Evolutionary conservation across 2,329 filamentous ascomycete species (phyloP).

Genomic region (Pseudogymnoascus sp.): DNA sequence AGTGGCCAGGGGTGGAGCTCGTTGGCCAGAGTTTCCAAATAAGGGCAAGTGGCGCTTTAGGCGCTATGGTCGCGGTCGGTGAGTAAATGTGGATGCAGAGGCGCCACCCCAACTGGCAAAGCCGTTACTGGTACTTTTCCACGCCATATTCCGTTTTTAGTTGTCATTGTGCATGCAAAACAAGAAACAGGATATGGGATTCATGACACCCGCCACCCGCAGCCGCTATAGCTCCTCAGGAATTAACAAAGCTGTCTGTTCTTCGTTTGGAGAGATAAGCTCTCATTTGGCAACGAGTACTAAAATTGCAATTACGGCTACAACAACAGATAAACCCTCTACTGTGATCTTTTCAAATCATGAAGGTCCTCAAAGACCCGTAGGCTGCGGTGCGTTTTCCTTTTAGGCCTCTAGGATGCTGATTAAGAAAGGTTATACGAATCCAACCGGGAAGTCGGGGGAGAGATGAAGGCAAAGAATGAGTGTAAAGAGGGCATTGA

Average conservation of each 20-base stretch:
- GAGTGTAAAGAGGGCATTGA: no score
- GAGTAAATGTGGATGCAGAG: no score
- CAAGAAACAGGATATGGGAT: no score
- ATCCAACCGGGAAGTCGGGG: constrained; percentile 1
- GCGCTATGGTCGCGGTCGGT: no score
- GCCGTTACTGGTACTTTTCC: no score
- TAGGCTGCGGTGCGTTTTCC: neutral
- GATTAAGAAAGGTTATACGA: neutral
- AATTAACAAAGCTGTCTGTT: constrained; percentile 8
- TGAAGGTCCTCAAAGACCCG: neutral
- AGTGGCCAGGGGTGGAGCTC: neutral
- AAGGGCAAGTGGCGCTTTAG: neutral
- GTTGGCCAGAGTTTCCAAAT: neutral
- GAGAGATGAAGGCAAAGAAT: no score
- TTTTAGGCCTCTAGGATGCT: constrained; percentile 3
- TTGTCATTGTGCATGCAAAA: no score
- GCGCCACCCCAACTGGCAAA: neutral
- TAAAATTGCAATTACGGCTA: constrained; percentile 13
- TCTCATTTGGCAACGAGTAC: constrained; percentile 2
- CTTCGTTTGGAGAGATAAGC: neutral
- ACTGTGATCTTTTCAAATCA: constrained; percentile 14
- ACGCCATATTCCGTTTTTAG: no score
- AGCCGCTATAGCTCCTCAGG: constrained; percentile 14
- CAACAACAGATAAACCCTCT: constrained; percentile 12
- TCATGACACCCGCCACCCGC: constrained; percentile 10